phyloP scores from a whole-genome alignment of 352 stramenopile genomes.

The Phytophthora europaea region DNA sequence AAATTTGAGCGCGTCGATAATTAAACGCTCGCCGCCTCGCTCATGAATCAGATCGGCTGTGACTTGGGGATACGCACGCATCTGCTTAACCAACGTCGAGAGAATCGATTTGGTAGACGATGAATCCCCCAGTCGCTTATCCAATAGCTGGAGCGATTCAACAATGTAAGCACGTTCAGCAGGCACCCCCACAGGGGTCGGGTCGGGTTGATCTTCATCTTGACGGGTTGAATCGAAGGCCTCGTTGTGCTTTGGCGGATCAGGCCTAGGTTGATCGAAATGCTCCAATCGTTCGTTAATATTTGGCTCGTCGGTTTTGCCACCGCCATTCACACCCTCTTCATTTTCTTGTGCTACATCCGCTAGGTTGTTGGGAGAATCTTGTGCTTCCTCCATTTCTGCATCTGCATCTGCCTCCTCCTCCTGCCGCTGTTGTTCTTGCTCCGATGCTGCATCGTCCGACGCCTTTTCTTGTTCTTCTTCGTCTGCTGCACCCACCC shows the following conservation, averaged over 20 bases:
- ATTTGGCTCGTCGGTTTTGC: neutral
- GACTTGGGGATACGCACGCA: constrained; percentile 74
- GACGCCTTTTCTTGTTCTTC: constrained; percentile 31
- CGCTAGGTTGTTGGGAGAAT: constrained; percentile 1
- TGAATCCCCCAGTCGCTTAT: constrained; percentile 51
- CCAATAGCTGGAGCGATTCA: constrained; percentile 61
- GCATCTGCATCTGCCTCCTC: constrained; percentile 7
- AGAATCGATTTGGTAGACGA: constrained; percentile 66
- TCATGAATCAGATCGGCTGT: constrained; percentile 72
- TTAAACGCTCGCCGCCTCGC: constrained; percentile 50
- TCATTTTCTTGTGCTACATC: constrained; percentile 3
- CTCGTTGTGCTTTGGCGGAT: constrained; percentile 8
- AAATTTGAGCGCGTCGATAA: constrained; percentile 66
- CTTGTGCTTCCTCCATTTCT: constrained; percentile 21
- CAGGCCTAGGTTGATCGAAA: neutral
- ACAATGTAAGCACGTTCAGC: constrained; percentile 56
- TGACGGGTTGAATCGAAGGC: neutral
- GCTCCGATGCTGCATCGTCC: neutral
- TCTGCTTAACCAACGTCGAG: constrained; percentile 81
- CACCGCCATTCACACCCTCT: constrained; percentile 9
- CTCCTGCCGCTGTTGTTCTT: constrained; percentile 13
- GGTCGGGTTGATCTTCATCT: constrained; percentile 14
- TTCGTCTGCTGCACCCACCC: neutral
- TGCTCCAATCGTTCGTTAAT: neutral
- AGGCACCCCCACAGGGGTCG: constrained; percentile 8